Conservation (phyloP, 2,329 filamentous ascomycete genomes). For the Arachnomyces sp. region DNA sequence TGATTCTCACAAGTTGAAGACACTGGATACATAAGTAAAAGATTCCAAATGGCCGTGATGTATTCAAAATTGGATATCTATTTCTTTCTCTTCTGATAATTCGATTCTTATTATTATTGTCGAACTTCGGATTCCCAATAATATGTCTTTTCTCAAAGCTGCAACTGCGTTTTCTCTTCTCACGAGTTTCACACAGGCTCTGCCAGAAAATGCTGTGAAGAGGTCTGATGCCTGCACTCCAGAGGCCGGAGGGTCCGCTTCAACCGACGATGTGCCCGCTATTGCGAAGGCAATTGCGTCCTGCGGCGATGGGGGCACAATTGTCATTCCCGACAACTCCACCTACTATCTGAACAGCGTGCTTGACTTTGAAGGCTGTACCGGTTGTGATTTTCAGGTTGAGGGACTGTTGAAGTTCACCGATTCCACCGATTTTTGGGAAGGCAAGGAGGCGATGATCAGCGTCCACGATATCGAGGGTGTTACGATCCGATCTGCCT, state of each 20-base stretch:
- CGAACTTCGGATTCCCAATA: too few species aligned
- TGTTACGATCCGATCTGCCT: conserved; percentile 34
- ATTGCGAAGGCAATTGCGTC: conserved; percentile 35
- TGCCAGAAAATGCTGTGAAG: too few species aligned
- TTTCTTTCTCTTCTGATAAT: too few species aligned
- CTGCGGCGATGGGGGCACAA: conserved; percentile 39
- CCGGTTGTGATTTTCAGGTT: conserved; percentile 40
- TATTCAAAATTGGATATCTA: too few species aligned
- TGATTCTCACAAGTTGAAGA: too few species aligned
- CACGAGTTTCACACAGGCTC: too few species aligned
- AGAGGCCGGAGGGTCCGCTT: conserved; percentile 20
- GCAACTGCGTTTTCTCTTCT: too few species aligned
- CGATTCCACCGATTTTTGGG: conserved; percentile 36
- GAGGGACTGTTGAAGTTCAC: conserved; percentile 38
- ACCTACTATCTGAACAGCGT: conserved; percentile 40
- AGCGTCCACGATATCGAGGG: conserved; percentile 30
- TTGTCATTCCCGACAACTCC: conserved; percentile 34
- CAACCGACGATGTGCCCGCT: conserved; percentile 37
- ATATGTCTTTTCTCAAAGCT: too few species aligned
- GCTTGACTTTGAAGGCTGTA: conserved; percentile 36
- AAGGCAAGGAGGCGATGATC: conserved; percentile 34
- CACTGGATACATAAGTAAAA: too few species aligned
- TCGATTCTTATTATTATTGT: too few species aligned
- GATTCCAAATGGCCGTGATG: too few species aligned
- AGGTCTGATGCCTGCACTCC: conserved; percentile 25